These are phyloP conservation scores for Cystobasidiaceae sp. DNA, from an alignment of 1,284 basidiomycete genomes.

Conservation along the genomic window DNA sequence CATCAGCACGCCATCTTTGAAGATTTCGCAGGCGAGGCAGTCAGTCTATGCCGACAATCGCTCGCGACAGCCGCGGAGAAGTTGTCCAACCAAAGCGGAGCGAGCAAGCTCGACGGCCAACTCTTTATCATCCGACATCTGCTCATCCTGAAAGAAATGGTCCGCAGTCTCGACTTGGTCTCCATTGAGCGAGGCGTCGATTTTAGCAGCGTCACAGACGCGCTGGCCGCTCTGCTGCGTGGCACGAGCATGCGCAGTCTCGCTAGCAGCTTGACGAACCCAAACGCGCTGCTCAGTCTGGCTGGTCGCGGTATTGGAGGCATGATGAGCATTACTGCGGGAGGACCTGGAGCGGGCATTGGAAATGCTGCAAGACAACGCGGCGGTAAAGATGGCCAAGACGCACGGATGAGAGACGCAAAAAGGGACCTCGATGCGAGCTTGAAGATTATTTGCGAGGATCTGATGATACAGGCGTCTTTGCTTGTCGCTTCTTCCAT, in stretches of 20 bases:
- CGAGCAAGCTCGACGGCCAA: conserved; percentile 60
- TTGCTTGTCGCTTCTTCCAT: conserved; percentile 54
- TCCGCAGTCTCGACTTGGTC: conserved; percentile 64
- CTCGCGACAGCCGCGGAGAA: conserved; percentile 64
- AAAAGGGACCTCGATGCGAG: conserved; percentile 73
- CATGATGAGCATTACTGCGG: conserved; percentile 35
- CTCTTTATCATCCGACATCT: conserved; percentile 83
- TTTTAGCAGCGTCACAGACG: conserved; percentile 33
- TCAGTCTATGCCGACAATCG: conserved; percentile 71
- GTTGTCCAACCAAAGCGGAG: conserved; percentile 54
- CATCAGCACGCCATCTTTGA: conserved; percentile 78
- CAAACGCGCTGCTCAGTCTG: conserved; percentile 35
- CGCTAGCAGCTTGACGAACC: conserved; percentile 35
- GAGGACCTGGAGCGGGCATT: not conserved
- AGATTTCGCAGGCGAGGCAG: conserved; percentile 86
- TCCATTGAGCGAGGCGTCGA: conserved; percentile 47
- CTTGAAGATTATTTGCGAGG: conserved; percentile 73
- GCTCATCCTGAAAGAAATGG: conserved; percentile 84
- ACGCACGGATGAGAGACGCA: conserved; percentile 45
- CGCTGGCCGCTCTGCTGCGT: conserved; percentile 36
- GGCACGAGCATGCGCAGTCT: conserved; percentile 36
- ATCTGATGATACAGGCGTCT: conserved; percentile 64
- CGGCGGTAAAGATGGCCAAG: too few relatives aligned
- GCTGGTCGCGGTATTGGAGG: conserved; percentile 36
- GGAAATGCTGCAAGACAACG: not conserved